phyloP scores from a whole-genome alignment of 768 basidiomycete genomes.

The Mycena filopes region DNA sequence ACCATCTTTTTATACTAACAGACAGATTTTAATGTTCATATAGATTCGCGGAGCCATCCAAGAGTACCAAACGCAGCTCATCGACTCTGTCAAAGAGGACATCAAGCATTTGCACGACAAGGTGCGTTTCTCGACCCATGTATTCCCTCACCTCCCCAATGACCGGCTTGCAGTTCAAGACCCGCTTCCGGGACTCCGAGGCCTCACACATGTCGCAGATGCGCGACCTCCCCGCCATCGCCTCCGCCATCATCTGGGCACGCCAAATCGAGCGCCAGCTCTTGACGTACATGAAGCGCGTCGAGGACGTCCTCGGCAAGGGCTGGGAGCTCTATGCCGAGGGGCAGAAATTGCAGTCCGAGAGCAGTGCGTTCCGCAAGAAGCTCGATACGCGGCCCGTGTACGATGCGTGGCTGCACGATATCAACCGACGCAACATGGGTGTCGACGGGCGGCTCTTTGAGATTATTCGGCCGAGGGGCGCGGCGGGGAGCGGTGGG shows the following conservation, averaged over 20 bases:
- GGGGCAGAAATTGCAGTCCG: constrained; percentile 95
- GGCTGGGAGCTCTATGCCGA: constrained; percentile 99
- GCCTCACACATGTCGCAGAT: constrained; percentile 99
- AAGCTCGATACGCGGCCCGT: constrained; percentile 96
- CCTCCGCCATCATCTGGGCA: constrained; percentile 98
- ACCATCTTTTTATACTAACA: constrained; percentile 14
- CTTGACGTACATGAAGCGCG: constrained; percentile 96
- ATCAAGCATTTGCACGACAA: constrained; percentile 96
- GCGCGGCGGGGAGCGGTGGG: constrained; percentile 54
- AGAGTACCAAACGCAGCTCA: constrained; percentile 98
- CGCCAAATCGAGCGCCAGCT: constrained; percentile 98
- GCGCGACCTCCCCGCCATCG: constrained; percentile 98
- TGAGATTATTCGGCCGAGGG: constrained; percentile 83
- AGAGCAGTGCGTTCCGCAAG: constrained; percentile 90
- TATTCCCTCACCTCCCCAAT: background rate
- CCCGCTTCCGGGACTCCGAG: constrained; percentile 94
- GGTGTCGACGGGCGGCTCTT: constrained; percentile 92
- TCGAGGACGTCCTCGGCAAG: constrained; percentile 97
- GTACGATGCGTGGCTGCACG: constrained; percentile 96
- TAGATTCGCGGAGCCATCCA: constrained; percentile 98
- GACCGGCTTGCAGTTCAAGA: constrained; percentile 78
- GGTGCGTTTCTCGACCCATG: constrained; percentile 50
- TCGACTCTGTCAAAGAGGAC: constrained; percentile 98
- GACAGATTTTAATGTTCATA: background rate
- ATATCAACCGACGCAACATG: constrained; percentile 94